These are phyloP conservation scores for Magnaporthiopsis rhizophila DNA, from an alignment of 2,329 filamentous ascomycete genomes.

Conservation along the genomic window DNA sequence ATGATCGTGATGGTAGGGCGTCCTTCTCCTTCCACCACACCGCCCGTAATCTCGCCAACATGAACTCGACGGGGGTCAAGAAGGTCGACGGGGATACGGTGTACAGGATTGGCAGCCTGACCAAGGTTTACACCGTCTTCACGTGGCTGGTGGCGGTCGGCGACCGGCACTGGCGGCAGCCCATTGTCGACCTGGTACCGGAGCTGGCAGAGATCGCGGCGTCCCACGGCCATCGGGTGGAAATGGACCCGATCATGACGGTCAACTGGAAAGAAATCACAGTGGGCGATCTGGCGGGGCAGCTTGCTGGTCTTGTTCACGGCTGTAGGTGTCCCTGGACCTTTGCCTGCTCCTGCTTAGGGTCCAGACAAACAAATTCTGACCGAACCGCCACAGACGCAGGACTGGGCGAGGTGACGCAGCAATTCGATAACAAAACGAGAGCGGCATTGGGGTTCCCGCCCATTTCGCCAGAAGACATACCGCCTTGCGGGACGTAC, in stretches of 20 bases:
- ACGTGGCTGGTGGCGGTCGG: constrained; percentile 27
- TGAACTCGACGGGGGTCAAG: constrained; percentile 17
- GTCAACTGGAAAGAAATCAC: constrained; percentile 27
- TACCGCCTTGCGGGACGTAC: constrained; percentile 10
- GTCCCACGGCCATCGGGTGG: background rate
- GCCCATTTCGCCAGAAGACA: constrained; percentile 8
- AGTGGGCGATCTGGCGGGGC: constrained; percentile 27
- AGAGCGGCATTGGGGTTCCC: constrained; percentile 11
- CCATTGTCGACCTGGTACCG: constrained; percentile 33
- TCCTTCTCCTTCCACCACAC: constrained; percentile 17
- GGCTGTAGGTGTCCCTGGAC: constrained; percentile 21
- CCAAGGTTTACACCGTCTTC: constrained; percentile 36
- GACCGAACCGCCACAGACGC: constrained; percentile 5
- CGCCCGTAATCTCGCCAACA: constrained; percentile 11
- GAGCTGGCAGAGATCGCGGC: constrained; percentile 23
- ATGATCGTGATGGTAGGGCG: background rate
- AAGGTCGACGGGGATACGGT: constrained; percentile 24
- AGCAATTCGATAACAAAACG: constrained; percentile 1
- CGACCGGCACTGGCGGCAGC: constrained; percentile 28
- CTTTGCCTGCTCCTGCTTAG: background rate
- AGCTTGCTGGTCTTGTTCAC: constrained; percentile 26
- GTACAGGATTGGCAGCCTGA: constrained; percentile 34
- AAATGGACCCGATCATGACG: constrained; percentile 17
- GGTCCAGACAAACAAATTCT: background rate
- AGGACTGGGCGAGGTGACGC: constrained; percentile 11